Evolutionary conservation across 331 rosid species (phyloP).

Genomic region (Spiraea crenata): DNA sequence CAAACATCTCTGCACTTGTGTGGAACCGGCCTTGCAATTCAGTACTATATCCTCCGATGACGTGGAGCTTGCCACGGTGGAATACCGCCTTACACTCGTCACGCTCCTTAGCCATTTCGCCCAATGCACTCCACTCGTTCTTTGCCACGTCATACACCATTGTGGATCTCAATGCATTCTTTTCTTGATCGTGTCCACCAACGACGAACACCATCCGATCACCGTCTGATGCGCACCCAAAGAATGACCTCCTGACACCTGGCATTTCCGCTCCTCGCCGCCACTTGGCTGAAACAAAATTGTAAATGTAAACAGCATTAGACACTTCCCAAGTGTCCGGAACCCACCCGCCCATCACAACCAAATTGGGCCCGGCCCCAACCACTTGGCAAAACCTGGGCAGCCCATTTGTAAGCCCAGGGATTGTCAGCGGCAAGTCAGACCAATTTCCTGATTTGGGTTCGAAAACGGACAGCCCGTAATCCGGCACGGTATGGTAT

Average conservation of each 20-base stretch:
- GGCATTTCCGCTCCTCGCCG: constrained; percentile 63
- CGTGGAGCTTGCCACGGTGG: constrained; percentile 22
- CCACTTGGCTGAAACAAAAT: constrained; percentile 43
- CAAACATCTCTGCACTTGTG: constrained; percentile 8
- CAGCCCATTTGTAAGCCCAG: constrained; percentile 31
- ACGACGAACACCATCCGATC: constrained; percentile 41
- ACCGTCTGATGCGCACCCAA: constrained; percentile 44
- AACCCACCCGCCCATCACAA: constrained; percentile 68
- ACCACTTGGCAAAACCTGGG: constrained; percentile 62
- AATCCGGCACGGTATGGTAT: constrained; percentile 25
- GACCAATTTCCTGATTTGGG: constrained; percentile 42
- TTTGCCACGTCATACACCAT: constrained; percentile 41
- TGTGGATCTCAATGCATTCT: constrained; percentile 51
- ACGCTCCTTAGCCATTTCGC: constrained; percentile 10
- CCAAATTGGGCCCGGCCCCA: constrained; percentile 44
- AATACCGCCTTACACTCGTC: constrained; percentile 20
- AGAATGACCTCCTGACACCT: constrained; percentile 47
- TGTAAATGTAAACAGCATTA: constrained; percentile 44
- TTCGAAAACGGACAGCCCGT: constrained; percentile 38
- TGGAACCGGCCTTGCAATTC: constrained; percentile 20
- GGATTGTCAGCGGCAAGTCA: constrained; percentile 36
- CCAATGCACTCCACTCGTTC: constrained; percentile 33
- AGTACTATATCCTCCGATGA: constrained; percentile 16
- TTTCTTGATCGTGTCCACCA: constrained; percentile 60
- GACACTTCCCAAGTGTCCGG: constrained; percentile 50